Percentiles rank a stretch among this genome's conserved stretches.
Conservation (phyloP, 148 eudicot species). For the Vaccinium macrocarpon region DNA sequence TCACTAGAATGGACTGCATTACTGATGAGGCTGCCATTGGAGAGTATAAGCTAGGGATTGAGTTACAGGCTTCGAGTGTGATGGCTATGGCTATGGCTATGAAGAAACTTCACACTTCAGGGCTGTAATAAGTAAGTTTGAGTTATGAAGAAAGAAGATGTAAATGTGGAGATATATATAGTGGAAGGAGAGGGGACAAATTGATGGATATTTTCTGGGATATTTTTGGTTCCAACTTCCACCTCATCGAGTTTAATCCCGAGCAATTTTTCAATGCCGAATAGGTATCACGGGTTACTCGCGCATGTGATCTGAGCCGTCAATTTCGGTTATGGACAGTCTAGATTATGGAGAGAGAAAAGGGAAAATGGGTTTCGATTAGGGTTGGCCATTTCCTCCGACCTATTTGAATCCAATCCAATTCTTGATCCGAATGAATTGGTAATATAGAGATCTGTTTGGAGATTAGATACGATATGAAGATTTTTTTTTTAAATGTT, state of each 20-base stretch:
- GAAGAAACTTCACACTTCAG: no score
- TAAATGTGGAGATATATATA: not conserved
- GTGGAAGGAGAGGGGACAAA: not conserved
- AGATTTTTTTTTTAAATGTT: no score
- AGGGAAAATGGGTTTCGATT: no score
- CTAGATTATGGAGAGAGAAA: no score
- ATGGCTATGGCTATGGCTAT: not conserved
- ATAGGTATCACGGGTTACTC: no score
- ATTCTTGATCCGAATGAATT: no score
- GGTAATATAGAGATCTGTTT: no score
- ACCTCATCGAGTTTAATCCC: constrained; percentile 7
- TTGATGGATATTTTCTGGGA: constrained; percentile 23
- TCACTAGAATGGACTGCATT: constrained; percentile 31
- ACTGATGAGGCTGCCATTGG: constrained; percentile 25
- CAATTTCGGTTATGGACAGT: no score
- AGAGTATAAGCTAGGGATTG: not conserved
- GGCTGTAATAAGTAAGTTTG: not conserved
- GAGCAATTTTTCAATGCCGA: not conserved
- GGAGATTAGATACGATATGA: no score
- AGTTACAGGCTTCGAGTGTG: not conserved
- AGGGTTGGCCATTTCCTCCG: no score
- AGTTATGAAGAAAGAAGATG: not conserved
- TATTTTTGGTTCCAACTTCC: constrained; percentile 26
- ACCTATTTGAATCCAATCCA: no score
- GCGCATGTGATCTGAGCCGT: no score